Percentiles rank a stretch among this genome's conserved stretches.
Conservation (phyloP, 306 rosid species). For the Malus asiatica region DNA sequence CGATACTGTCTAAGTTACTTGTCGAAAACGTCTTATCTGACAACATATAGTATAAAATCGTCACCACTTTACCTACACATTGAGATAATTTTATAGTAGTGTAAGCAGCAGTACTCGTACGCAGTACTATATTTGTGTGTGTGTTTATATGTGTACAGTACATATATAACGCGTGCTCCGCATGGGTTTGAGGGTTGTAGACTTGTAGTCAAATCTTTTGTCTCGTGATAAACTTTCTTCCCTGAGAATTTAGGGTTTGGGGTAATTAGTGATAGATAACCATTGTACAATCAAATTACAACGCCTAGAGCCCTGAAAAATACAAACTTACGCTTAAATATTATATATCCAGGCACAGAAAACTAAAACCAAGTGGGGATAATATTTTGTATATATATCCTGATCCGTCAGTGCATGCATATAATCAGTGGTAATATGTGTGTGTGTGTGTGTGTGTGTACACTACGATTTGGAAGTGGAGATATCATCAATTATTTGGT, state of each 20-base stretch:
- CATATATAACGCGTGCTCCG: neutral
- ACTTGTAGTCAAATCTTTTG: neutral
- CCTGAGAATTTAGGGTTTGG: neutral
- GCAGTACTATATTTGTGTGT: too few relatives aligned
- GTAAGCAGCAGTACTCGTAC: too few relatives aligned
- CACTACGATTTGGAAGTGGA: neutral
- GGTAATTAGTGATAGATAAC: too few relatives aligned
- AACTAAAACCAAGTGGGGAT: neutral
- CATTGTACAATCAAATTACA: neutral
- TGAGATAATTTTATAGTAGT: too few relatives aligned
- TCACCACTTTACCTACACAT: too few relatives aligned
- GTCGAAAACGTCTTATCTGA: too few relatives aligned
- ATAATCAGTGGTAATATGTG: neutral
- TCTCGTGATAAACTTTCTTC: neutral
- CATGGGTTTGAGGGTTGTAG: neutral
- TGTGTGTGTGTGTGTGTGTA: neutral
- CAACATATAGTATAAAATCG: too few relatives aligned
- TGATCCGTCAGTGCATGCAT: neutral
- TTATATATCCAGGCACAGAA: neutral
- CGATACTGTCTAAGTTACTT: too few relatives aligned
- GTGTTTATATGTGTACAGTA: too few relatives aligned
- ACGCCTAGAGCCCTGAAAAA: too few relatives aligned
- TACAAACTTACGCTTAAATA: too few relatives aligned
- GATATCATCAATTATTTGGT: too few relatives aligned
- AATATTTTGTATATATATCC: neutral